Conservation (phyloP, 2,329 filamentous ascomycete genomes). For the Trichoderma cornu-damae region DNA sequence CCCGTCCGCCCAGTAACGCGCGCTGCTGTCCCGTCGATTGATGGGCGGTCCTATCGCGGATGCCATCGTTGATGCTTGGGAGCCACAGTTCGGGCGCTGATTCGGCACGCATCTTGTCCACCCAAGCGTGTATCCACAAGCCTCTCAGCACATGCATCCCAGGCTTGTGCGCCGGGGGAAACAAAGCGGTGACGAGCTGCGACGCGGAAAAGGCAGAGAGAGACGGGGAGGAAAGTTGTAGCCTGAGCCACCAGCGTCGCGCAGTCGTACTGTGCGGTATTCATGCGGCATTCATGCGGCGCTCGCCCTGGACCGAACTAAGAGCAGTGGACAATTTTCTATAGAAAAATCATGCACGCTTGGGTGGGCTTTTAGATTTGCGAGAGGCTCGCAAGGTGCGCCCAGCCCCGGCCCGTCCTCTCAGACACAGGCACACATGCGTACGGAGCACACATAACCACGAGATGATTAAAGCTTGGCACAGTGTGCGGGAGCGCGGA, state of each 20-base stretch:
- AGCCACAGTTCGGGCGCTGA: constrained; percentile 8
- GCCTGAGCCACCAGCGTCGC: neutral
- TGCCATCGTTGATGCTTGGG: neutral
- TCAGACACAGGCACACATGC: neutral
- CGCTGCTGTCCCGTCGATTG: neutral
- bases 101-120: constrained; percentile 10
- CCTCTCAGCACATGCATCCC: constrained; percentile 16
- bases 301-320: too few species aligned
- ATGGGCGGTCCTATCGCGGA: neutral
- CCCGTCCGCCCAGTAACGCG: neutral
- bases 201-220: neutral
- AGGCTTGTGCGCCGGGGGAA: neutral
- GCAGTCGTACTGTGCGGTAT: neutral
- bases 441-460: too few species aligned
- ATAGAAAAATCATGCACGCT: neutral
- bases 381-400: neutral
- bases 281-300: neutral
- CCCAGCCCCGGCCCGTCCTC: neutral
- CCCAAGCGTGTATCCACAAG: constrained; percentile 9
- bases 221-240: neutral
- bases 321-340: too few species aligned
- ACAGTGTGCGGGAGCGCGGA: too few species aligned
- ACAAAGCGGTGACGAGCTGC: constrained; percentile 12
- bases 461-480: too few species aligned
- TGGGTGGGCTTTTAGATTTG: neutral